These are phyloP conservation scores for Linum trigynum DNA, from an alignment of 345 rosid species.

Conservation along the genomic window DNA sequence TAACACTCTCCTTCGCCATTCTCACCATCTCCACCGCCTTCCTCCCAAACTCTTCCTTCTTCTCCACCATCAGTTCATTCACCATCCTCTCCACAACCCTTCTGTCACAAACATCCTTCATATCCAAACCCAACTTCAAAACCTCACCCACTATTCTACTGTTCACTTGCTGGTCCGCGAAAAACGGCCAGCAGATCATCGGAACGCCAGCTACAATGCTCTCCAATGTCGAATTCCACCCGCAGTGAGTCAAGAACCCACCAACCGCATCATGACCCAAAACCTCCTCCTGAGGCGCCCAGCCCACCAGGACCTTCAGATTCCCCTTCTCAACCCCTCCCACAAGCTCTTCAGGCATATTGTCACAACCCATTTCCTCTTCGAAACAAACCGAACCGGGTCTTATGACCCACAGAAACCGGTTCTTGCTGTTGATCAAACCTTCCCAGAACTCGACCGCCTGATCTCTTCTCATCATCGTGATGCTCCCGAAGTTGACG, in stretches of 20 bases:
- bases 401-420: conserved; percentile 41
- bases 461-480: conserved; percentile 17
- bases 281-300: conserved; percentile 46
- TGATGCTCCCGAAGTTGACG: conserved; percentile 40
- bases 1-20: conserved; percentile 17
- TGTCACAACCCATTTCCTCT: not conserved
- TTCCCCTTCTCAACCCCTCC: conserved; percentile 12
- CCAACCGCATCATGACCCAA: conserved; percentile 40
- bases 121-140: conserved; percentile 56
- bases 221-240: conserved; percentile 81
- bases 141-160: conserved; percentile 44
- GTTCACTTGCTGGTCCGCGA: conserved; percentile 50
- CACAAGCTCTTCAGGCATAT: conserved; percentile 16
- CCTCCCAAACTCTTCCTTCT: conserved; percentile 28
- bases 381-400: conserved; percentile 11
- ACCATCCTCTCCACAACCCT: conserved; percentile 42
- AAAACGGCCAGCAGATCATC: conserved; percentile 63
- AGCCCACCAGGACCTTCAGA: conserved; percentile 16
- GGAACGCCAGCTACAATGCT: conserved; percentile 52
- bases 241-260: conserved; percentile 58
- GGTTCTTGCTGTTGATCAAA: conserved; percentile 22
- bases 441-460: conserved; percentile 37
- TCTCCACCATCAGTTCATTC: conserved; percentile 47
- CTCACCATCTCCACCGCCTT: conserved; percentile 19
- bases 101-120: conserved; percentile 54